Evolutionary conservation across 2,329 filamentous ascomycete genomes (phyloP).

Genomic region (Epicoccum sorghinum): DNA sequence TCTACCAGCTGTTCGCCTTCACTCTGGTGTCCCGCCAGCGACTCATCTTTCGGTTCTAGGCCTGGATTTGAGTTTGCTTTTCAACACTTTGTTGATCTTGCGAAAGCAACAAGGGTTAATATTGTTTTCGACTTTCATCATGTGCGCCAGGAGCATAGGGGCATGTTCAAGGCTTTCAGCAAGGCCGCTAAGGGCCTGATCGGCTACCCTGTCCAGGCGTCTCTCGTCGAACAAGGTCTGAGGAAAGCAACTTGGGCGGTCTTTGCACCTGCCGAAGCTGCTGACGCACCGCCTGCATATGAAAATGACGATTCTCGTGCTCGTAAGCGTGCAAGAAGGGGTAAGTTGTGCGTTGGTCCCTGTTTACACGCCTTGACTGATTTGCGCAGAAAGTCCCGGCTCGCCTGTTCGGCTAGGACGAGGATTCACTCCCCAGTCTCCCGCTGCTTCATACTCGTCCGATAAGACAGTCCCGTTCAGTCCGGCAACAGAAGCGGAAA

Average conservation of each 20-base stretch:
- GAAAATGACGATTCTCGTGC: constrained; percentile 2
- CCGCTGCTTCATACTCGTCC: constrained; percentile 4
- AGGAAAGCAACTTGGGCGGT: constrained; percentile 18
- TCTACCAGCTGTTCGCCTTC: neutral
- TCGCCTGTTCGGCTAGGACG: constrained; percentile 1
- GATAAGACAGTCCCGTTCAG: constrained; percentile 18
- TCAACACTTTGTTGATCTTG: constrained; percentile 9
- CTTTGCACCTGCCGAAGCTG: constrained; percentile 10
- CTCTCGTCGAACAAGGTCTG: constrained; percentile 11
- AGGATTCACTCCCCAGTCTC: constrained; percentile 1
- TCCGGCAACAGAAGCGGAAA: constrained; percentile 2
- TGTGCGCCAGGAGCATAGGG: constrained; percentile 10
- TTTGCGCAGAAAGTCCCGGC: constrained; percentile 1
- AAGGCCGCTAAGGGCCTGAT: constrained; percentile 8
- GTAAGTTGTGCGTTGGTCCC: neutral
- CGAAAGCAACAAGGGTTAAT: constrained; percentile 15
- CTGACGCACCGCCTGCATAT: constrained; percentile 19
- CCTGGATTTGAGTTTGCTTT: constrained; percentile 14
- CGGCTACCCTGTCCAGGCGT: constrained; percentile 12
- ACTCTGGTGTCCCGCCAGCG: neutral
- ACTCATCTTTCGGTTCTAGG: neutral
- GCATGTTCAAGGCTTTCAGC: constrained; percentile 17
- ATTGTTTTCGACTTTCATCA: constrained; percentile 16
- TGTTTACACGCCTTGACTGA: neutral
- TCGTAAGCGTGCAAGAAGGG: constrained; percentile 12